phyloP scores from a whole-genome alignment of 495 filamentous ascomycete species.

The Penicillium cinerascens region DNA sequence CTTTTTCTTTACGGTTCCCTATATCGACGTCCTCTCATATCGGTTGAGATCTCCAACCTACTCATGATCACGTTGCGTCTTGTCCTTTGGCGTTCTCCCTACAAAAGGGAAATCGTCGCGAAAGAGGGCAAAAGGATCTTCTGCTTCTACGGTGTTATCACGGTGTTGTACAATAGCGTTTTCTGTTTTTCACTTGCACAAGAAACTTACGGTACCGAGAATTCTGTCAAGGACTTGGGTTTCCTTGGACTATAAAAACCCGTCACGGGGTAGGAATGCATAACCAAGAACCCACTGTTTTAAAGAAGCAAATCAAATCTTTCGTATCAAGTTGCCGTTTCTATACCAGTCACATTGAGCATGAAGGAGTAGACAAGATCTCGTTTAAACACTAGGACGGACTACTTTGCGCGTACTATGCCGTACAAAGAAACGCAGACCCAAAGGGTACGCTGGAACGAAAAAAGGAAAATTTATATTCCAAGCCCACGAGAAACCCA shows the following conservation, averaged over 20 bases:
- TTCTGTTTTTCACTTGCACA: constrained; percentile 5
- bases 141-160: background rate
- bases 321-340: background rate
- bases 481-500: constrained; percentile 23
- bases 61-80: constrained; percentile 8
- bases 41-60: constrained; percentile 1
- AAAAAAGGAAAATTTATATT: constrained; percentile 21
- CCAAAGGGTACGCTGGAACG: constrained; percentile 1
- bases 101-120: background rate
- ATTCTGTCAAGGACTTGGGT: background rate
- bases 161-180: constrained; percentile 26
- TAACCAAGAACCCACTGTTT: too few relatives aligned
- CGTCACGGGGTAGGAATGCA: too few relatives aligned
- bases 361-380: background rate
- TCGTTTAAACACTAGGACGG: constrained; percentile 13
- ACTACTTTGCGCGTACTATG: constrained; percentile 7
- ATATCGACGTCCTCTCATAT: background rate
- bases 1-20: background rate
- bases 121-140: background rate
- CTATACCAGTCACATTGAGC: background rate
- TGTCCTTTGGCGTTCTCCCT: background rate
- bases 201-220: background rate
- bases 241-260: background rate
- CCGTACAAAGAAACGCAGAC: background rate
- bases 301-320: too few relatives aligned